A percentile compares a stretch with the other conserved stretches of the same genome.
These are phyloP conservation scores for Meyerozyma guilliermondii DNA, from an alignment of 1,139 yeast species.

Conservation along the genomic window DNA sequence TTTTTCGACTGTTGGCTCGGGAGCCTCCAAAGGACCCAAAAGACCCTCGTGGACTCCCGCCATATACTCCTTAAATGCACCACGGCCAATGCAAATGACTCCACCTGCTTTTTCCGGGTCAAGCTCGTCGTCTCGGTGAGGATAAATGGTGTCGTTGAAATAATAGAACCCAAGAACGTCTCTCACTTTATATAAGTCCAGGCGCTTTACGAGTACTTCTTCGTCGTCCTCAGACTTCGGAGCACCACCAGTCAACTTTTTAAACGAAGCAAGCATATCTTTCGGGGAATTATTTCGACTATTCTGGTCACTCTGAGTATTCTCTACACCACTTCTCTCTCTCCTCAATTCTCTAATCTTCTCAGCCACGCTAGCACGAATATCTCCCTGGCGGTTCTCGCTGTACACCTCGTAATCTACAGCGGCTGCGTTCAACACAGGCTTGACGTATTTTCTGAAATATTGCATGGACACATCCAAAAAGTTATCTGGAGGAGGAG, in stretches of 20 bases:
- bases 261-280: conserved; percentile 10
- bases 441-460: conserved; percentile 81
- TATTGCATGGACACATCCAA: conserved; percentile 69
- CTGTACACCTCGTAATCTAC: conserved; percentile 76
- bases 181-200: conserved; percentile 44
- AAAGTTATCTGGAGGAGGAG: conserved; percentile 95
- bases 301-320: conserved; percentile 6
- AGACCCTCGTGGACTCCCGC: conserved; percentile 93
- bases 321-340: conserved; percentile 17
- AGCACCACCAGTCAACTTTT: not conserved
- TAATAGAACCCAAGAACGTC: conserved; percentile 59
- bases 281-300: conserved; percentile 3
- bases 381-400: conserved; percentile 84
- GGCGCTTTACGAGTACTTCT: conserved; percentile 22
- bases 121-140: conserved; percentile 45
- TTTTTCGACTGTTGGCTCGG: conserved; percentile 21
- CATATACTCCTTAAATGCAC: conserved; percentile 90
- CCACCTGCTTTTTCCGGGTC: conserved; percentile 64
- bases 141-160: conserved; percentile 26
- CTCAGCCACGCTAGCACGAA: conserved; percentile 76
- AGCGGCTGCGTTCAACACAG: conserved; percentile 80
- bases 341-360: conserved; percentile 68
- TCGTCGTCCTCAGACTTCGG: conserved; percentile 13
- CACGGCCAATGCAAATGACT: conserved; percentile 87
- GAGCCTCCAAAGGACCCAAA: conserved; percentile 81